Evolutionary conservation across 805 yeast genomes (phyloP), one percentile per base, ranked within the genome.

Genomic region (Metschnikowia corniflorae): DNA sequence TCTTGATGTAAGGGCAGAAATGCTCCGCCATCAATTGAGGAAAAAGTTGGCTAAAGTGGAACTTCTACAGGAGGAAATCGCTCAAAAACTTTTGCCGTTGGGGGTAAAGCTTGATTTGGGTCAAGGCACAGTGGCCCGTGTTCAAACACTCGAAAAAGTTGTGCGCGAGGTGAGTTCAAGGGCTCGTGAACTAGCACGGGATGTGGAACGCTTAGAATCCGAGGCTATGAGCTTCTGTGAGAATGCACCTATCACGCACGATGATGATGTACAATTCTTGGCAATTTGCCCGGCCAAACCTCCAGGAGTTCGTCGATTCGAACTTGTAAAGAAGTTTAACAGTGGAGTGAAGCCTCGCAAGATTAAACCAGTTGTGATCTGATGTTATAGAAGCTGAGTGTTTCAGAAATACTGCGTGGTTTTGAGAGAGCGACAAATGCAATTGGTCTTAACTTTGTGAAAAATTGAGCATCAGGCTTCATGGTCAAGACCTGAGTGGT

Each of bases 71-170:
- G 54, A 54, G 12, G 46, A 57, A 22, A 40, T 62, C 7, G 35
- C 53, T 20, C 37, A 47, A 16, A 47, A 47, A 28, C 39, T 68
- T 47, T 52, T 67, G 42, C 65, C 69, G 1, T 44, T 66, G 7
- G 65, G 65, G 35, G 61, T 64, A 3, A 51, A 47, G 28, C 31
- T 44, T 5, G 35, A 43, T 12, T 28, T 49, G 2, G 46, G 50
- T 21, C 50, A 50, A 7, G 36, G 46, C 5, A 40, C 52, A 14
- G 39, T 56, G 12, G 50, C 48, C 5, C 57, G 56, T 31, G 44
- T 60, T 30, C 46, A 44, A 6, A 60, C 57, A 35, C 46, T 62
- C 35, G 65, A 60, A 33, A 44, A 46, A 27, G 54, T 61, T 2
- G 49, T 61, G 2, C 61, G 44, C 34, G 58, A 60, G 36, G 39